These are phyloP conservation scores for Vaccinium corymbosum DNA, from an alignment of 148 eudicot species.

Conservation along the genomic window DNA sequence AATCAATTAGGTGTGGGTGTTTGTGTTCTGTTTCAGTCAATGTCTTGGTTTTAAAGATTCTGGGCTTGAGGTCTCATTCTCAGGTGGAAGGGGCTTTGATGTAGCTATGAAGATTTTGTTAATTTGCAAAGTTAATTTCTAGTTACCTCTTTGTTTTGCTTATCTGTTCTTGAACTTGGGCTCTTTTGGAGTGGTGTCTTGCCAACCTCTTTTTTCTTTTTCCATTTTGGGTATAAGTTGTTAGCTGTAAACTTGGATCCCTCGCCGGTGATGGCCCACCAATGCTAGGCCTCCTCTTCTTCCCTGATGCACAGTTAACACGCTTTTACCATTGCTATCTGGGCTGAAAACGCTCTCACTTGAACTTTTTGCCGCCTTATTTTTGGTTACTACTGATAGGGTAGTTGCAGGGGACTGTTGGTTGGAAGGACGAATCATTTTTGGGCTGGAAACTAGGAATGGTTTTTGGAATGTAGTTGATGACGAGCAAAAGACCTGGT, in stretches of 20 bases:
- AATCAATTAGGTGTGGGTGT: too few species aligned
- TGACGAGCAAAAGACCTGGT: slow-evolving; percentile 53
- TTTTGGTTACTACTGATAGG: slow-evolving; percentile 28
- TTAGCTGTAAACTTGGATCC: slow-evolving; percentile 21
- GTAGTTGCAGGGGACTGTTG: slow-evolving; percentile 51
- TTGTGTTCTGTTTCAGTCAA: too few species aligned
- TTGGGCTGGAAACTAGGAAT: slow-evolving; percentile 26
- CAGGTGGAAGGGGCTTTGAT: too few species aligned
- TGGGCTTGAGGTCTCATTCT: too few species aligned
- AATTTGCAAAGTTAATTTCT: too few species aligned
- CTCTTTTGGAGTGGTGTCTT: too few species aligned
- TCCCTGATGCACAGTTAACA: slow-evolving; percentile 51
- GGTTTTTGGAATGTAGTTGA: slow-evolving; percentile 41
- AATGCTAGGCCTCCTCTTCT: slow-evolving; percentile 58
- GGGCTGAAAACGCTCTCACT: slow-evolving; percentile 40
- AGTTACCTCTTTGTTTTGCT: too few species aligned
- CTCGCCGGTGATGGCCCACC: slow-evolving; percentile 47
- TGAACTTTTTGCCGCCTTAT: slow-evolving; percentile 46
- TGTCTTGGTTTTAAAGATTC: too few species aligned
- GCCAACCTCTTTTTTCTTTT: too few species aligned
- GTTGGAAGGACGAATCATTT: slow-evolving; percentile 28
- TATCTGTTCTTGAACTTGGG: too few species aligned
- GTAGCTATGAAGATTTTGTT: too few species aligned
- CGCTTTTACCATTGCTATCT: slow-evolving; percentile 53
- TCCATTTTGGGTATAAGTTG: slow-evolving; percentile 11